Evolutionary conservation across 805 yeast genomes (phyloP).

Genomic region (Metschnikowia lunata): DNA sequence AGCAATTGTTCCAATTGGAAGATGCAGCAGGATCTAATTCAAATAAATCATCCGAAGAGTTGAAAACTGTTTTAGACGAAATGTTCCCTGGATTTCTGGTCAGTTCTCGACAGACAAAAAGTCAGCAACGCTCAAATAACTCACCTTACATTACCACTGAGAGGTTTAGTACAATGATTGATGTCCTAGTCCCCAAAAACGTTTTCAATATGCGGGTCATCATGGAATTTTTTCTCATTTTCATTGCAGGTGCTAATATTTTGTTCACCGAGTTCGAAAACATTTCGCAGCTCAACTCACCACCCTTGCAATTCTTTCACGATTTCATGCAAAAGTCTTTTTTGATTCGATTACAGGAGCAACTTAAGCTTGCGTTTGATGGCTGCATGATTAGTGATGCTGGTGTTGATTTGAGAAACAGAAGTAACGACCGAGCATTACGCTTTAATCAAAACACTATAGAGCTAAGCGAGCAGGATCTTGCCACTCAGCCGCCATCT

Average conservation of each 20-base stretch:
- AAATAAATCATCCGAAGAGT: conserved; percentile 23
- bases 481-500: neutral
- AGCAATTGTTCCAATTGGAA: conserved; percentile 30
- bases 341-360: conserved; percentile 57
- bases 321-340: conserved; percentile 62
- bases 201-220: conserved; percentile 77
- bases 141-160: conserved; percentile 59
- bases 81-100: conserved; percentile 65
- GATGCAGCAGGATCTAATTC: conserved; percentile 23
- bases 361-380: conserved; percentile 50
- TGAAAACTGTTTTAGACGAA: conserved; percentile 43
- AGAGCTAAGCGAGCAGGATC: conserved; percentile 5
- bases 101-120: conserved; percentile 12
- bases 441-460: conserved; percentile 9
- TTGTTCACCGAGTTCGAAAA: conserved; percentile 21
- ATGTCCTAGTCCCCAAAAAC: conserved; percentile 62
- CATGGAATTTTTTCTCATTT: conserved; percentile 66
- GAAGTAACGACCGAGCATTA: neutral
- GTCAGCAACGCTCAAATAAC: conserved; percentile 8
- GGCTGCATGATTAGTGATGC: conserved; percentile 23
- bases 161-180: conserved; percentile 50
- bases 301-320: conserved; percentile 47
- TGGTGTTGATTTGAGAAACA: conserved; percentile 6
- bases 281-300: conserved; percentile 7
- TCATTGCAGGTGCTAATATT: conserved; percentile 53